Percentiles rank a stretch among this genome's conserved stretches.
These are phyloP conservation scores for Phialocephala subalpina DNA, from an alignment of 2,329 filamentous ascomycete genomes.

Conservation along the genomic window DNA sequence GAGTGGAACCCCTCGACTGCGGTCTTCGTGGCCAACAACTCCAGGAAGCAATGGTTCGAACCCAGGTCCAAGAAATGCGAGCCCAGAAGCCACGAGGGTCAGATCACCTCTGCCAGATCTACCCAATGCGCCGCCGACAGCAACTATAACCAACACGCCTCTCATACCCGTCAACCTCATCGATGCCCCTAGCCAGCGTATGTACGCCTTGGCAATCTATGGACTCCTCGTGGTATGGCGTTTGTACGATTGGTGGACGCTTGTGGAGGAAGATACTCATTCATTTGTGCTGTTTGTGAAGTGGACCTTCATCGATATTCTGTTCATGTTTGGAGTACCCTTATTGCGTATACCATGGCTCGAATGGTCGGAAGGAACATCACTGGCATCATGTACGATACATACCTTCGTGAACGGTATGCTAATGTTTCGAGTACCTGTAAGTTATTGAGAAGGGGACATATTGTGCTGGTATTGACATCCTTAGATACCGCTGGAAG, in stretches of 20 bases:
- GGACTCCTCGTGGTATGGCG: constrained; percentile 80
- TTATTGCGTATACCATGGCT: constrained; percentile 94
- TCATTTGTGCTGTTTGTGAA: constrained; percentile 94
- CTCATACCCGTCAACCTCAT: constrained; percentile 83
- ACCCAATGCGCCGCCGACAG: constrained; percentile 31
- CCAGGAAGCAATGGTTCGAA: constrained; percentile 60
- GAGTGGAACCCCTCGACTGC: constrained; percentile 83
- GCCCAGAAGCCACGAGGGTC: constrained; percentile 32
- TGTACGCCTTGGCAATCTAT: constrained; percentile 87
- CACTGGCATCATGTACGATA: constrained; percentile 72
- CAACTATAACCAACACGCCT: constrained; percentile 53
- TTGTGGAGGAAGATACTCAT: constrained; percentile 82
- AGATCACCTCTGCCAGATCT: constrained; percentile 40
- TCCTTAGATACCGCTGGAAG: constrained; percentile 72
- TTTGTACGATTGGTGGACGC: constrained; percentile 82
- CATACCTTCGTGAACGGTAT: constrained; percentile 82
- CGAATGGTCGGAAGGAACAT: constrained; percentile 76
- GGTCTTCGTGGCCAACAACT: constrained; percentile 83
- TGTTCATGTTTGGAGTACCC: constrained; percentile 88
- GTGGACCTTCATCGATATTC: constrained; percentile 87
- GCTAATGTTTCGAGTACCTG: constrained; percentile 90
- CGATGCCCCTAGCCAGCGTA: constrained; percentile 89
- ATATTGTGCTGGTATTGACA: background rate
- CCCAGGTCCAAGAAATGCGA: constrained; percentile 44
- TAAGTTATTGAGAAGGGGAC: constrained; percentile 50